These are phyloP conservation scores for Eutypa lata DNA, from an alignment of 2,329 filamentous ascomycete species.

Conservation along the genomic window DNA sequence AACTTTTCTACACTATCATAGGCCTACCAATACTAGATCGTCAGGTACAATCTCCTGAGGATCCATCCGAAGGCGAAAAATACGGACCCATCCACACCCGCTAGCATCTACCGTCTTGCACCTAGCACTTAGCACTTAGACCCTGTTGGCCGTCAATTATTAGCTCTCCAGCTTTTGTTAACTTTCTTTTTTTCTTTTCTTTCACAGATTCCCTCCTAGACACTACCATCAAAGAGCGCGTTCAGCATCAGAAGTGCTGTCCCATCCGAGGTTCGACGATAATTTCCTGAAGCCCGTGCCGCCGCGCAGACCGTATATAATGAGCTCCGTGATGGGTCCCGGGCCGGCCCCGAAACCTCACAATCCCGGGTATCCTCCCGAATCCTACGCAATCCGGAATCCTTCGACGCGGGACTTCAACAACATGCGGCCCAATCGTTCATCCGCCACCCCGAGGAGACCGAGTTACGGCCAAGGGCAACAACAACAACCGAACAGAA, in stretches of 20 bases:
- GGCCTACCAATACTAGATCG: background rate
- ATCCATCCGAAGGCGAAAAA: background rate
- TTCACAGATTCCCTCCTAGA: conserved; percentile 9
- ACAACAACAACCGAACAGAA: conserved; percentile 5
- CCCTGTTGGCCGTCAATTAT: background rate
- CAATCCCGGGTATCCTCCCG: conserved; percentile 14
- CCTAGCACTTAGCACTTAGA: background rate
- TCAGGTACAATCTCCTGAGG: background rate
- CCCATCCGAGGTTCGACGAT: conserved; percentile 18
- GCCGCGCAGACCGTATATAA: conserved; percentile 7
- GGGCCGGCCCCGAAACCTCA: conserved; percentile 13
- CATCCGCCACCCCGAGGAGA: conserved; percentile 12
- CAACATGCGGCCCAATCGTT: conserved; percentile 14
- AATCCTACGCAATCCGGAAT: conserved; percentile 11
- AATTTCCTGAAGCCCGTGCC: conserved; percentile 16
- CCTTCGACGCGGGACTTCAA: conserved; percentile 7
- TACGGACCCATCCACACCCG: background rate
- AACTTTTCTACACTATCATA: background rate
- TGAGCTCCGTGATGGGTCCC: conserved; percentile 18
- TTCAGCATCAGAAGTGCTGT: conserved; percentile 18
- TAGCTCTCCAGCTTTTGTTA: background rate
- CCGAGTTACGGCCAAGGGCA: conserved; percentile 14
- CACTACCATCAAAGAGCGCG: conserved; percentile 21
- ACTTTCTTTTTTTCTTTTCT: conserved; percentile 18
- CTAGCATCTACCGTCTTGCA: background rate